A percentile compares a stretch with the other conserved stretches of the same genome.
These are phyloP conservation scores for Amanita pallidorosea DNA, from an alignment of 768 basidiomycete species.

Conservation along the genomic window DNA sequence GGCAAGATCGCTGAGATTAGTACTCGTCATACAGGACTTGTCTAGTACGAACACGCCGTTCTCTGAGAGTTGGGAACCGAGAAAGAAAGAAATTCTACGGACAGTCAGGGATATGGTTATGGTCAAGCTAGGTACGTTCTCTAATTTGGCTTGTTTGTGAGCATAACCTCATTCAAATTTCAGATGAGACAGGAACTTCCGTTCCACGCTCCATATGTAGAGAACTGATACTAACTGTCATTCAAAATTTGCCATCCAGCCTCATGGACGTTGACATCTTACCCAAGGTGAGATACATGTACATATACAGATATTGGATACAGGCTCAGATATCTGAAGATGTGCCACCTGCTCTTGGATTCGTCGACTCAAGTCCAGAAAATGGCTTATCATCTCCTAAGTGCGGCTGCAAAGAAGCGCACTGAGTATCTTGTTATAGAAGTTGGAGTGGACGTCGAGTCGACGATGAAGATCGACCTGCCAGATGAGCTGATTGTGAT, in stretches of 20 bases:
- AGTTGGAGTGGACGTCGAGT: conserved; percentile 68
- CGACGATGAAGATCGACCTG: conserved; percentile 37
- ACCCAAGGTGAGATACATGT: conserved; percentile 33
- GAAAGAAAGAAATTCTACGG: conserved; percentile 38
- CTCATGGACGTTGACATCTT: conserved; percentile 57
- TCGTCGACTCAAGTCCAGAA: conserved; percentile 53
- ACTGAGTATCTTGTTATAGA: conserved; percentile 85
- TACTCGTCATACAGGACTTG: conserved; percentile 62
- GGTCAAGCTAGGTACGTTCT: conserved; percentile 36
- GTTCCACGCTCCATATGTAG: conserved; percentile 57
- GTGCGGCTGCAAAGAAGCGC: conserved; percentile 54
- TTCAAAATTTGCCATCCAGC: conserved; percentile 53
- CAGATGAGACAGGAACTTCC: conserved; percentile 24
- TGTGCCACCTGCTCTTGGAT: conserved; percentile 74
- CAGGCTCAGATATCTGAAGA: conserved; percentile 28
- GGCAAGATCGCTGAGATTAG: conserved; percentile 58
- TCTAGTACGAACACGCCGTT: conserved; percentile 63
- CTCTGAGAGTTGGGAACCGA: conserved; percentile 55
- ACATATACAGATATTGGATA: background rate
- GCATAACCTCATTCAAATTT: conserved; percentile 6
- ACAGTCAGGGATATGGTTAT: conserved; percentile 54
- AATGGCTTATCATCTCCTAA: conserved; percentile 67
- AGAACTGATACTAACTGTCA: conserved; percentile 56
- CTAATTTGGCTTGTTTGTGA: conserved; percentile 1
- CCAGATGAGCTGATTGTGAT: conserved; percentile 60